A percentile compares a stretch with the other conserved stretches of the same genome.
Conservation (phyloP, 2,329 filamentous ascomycete species). For the Phoma sp. region DNA sequence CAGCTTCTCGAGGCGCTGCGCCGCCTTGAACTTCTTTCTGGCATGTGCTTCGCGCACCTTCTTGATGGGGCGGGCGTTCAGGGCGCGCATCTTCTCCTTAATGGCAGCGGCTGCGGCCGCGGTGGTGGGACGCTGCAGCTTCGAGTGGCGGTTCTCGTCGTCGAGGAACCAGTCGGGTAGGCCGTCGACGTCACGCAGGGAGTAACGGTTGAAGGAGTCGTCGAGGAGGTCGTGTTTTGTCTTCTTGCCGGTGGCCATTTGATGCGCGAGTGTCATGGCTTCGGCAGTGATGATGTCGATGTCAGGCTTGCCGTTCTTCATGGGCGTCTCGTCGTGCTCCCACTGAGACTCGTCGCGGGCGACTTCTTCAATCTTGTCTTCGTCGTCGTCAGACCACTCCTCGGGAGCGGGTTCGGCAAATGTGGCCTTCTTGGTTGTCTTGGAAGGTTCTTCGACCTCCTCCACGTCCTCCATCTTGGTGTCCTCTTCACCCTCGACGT, state of each 20-base stretch:
- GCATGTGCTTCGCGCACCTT: conserved; percentile 97
- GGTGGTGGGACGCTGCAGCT: conserved; percentile 84
- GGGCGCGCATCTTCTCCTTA: conserved; percentile 89
- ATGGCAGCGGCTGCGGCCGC: conserved; percentile 90
- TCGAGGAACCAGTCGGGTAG: conserved; percentile 98
- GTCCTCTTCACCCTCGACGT: conserved; percentile 47
- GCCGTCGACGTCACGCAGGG: conserved; percentile 88
- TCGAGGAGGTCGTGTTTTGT: conserved; percentile 81
- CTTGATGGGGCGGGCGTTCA: conserved; percentile 97
- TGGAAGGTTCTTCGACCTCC: conserved; percentile 22
- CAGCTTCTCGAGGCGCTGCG: conserved; percentile 88
- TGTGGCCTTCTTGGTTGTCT: conserved; percentile 28
- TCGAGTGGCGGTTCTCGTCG: conserved; percentile 85
- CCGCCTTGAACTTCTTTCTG: conserved; percentile 95
- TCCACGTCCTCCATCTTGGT: conserved; percentile 24
- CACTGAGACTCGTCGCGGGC: conserved; percentile 65
- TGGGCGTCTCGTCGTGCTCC: conserved; percentile 70
- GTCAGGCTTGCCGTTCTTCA: conserved; percentile 71
- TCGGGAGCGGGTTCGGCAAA: conserved; percentile 34
- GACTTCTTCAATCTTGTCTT: conserved; percentile 67
- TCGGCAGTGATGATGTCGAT: conserved; percentile 99
- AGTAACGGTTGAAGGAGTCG: conserved; percentile 90
- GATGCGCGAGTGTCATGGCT: conserved; percentile 95
- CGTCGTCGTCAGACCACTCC: conserved; percentile 46
- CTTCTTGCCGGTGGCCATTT: conserved; percentile 85